phyloP scores from a whole-genome alignment of 2,329 filamentous ascomycete genomes.

The Blastomyces silverae region DNA sequence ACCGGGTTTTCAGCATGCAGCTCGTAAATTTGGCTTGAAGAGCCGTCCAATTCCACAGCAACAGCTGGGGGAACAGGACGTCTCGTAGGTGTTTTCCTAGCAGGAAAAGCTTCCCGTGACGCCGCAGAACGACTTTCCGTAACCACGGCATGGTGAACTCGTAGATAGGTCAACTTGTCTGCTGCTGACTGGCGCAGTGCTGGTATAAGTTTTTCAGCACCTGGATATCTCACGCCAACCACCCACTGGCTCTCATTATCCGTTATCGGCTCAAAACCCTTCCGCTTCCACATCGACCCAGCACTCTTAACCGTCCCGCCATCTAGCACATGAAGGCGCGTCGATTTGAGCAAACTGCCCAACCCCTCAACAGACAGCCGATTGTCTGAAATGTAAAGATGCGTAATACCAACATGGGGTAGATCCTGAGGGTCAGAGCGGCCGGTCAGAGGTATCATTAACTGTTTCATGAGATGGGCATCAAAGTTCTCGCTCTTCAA shows the following conservation, averaged over 20 bases:
- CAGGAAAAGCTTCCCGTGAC: slow-evolving; percentile 27
- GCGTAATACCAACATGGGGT: slow-evolving; percentile 51
- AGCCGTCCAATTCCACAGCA: slow-evolving; percentile 28
- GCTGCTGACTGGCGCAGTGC: slow-evolving; percentile 44
- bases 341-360: slow-evolving; percentile 47
- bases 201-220: slow-evolving; percentile 50
- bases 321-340: slow-evolving; percentile 51
- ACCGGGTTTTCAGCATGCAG: slow-evolving; percentile 26
- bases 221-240: slow-evolving; percentile 35
- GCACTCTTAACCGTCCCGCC: slow-evolving; percentile 41
- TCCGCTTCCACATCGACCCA: slow-evolving; percentile 16
- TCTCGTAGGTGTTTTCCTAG: slow-evolving; percentile 21
- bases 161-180: slow-evolving; percentile 47
- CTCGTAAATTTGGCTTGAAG: slow-evolving; percentile 30
- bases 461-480: slow-evolving; percentile 44
- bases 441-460: slow-evolving; percentile 47
- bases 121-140: slow-evolving; percentile 41
- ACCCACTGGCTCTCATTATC: slow-evolving; percentile 12
- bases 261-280: not conserved
- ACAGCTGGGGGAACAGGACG: slow-evolving; percentile 17
- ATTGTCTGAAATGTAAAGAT: slow-evolving; percentile 54
- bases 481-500: slow-evolving; percentile 47
- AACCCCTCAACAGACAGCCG: slow-evolving; percentile 51
- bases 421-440: slow-evolving; percentile 52
- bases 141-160: slow-evolving; percentile 50